Evolutionary conservation across 371 early-diverging fungal species (phyloP).

Genomic region (Mortierella sp.): DNA sequence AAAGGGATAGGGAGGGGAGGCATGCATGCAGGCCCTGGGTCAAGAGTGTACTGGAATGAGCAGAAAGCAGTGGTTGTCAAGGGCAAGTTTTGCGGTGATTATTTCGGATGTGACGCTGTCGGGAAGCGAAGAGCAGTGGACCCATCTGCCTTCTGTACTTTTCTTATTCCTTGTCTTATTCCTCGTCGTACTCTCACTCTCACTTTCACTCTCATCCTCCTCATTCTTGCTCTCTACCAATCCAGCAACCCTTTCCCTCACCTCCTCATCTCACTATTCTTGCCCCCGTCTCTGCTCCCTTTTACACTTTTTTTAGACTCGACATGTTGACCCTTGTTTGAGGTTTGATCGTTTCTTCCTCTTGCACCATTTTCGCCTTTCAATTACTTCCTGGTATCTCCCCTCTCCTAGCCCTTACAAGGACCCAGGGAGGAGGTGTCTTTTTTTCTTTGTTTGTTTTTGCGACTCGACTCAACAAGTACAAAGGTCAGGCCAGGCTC

Average conservation of each 20-base stretch:
- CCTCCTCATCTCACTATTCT: background rate
- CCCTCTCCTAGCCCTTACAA: conserved; percentile 10
- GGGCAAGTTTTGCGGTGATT: background rate
- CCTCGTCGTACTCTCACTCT: background rate
- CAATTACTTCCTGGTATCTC: background rate
- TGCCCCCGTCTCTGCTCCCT: background rate
- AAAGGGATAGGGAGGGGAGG: background rate
- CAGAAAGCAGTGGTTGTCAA: background rate
- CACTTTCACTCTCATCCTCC: background rate
- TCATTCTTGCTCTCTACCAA: background rate
- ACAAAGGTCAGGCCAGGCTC: no score
- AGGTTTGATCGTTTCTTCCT: background rate
- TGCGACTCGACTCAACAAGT: background rate
- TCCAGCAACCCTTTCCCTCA: background rate
- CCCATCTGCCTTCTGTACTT: background rate
- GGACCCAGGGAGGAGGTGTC: background rate
- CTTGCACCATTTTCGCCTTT: background rate
- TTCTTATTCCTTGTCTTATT: background rate
- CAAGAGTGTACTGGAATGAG: background rate
- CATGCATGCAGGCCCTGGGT: background rate
- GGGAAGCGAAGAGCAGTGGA: background rate
- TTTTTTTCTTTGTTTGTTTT: background rate
- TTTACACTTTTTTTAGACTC: background rate
- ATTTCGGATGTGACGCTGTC: background rate
- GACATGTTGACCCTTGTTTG: background rate